Evolutionary conservation across 1,284 basidiomycete genomes (phyloP).

Genomic region (Leccinum cinnamomeum): DNA sequence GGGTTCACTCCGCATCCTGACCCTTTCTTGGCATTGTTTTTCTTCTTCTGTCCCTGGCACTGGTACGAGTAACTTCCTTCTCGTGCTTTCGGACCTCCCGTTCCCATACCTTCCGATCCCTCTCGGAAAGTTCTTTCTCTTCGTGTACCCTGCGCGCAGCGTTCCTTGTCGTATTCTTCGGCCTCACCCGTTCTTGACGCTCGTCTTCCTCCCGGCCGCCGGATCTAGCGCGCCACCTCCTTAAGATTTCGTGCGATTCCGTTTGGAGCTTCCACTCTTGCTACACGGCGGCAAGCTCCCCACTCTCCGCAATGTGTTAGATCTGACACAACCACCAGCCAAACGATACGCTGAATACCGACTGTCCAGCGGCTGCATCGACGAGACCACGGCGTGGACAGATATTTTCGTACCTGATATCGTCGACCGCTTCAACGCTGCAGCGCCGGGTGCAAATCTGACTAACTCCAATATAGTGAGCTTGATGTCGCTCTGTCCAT

Average conservation of each 20-base stretch:
- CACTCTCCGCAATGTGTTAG: no score
- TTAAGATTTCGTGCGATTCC: conserved; percentile 14
- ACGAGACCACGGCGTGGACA: no score
- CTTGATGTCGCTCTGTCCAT: no score
- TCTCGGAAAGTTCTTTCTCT: conserved; percentile 9
- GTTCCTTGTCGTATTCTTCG: conserved; percentile 5
- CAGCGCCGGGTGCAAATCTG: no score
- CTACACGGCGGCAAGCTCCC: background rate
- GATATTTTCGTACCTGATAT: no score
- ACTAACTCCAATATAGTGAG: no score
- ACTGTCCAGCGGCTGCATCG: no score
- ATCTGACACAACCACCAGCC: no score
- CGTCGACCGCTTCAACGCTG: no score
- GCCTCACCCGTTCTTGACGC: conserved; percentile 12
- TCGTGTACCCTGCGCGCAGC: conserved; percentile 5
- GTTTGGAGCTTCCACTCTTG: conserved; percentile 16
- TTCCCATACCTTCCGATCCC: background rate
- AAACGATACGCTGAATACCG: no score
- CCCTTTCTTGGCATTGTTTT: conserved; percentile 6
- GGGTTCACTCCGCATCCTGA: conserved; percentile 11
- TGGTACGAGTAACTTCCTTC: background rate
- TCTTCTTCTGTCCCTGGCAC: conserved; percentile 4
- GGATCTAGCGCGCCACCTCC: conserved; percentile 12
- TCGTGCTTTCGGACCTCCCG: conserved; percentile 2
- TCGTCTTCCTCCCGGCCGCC: conserved; percentile 10